Evolutionary conservation across 2,329 filamentous ascomycete genomes (phyloP).

Genomic region (Aphanoascus verrucosus): DNA sequence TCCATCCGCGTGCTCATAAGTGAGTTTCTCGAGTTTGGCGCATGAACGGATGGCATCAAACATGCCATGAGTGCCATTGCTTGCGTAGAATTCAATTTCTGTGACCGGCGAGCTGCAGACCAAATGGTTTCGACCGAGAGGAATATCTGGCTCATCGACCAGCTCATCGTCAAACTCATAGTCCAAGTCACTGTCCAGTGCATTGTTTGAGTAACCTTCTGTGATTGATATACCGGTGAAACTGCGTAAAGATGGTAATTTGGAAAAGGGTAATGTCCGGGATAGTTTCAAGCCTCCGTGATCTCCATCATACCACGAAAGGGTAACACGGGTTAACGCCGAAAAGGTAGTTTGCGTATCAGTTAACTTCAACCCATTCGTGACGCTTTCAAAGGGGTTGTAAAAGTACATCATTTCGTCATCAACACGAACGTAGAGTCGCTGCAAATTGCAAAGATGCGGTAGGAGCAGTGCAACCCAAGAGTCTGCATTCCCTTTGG

Average conservation of each 20-base stretch:
- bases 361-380: background rate
- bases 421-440: background rate
- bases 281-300: background rate
- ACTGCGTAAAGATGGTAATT: background rate
- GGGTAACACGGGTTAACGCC: background rate
- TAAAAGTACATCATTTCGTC: background rate
- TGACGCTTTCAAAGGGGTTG: background rate
- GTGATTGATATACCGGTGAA: background rate
- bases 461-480: background rate
- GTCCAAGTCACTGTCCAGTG: background rate
- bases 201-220: background rate
- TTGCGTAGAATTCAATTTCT: background rate
- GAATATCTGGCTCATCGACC: background rate
- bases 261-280: background rate
- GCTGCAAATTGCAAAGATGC: background rate
- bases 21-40: background rate
- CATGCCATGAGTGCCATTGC: background rate
- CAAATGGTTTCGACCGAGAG: background rate
- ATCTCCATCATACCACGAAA: background rate
- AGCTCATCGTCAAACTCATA: background rate
- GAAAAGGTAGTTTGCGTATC: background rate
- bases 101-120: background rate
- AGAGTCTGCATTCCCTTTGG: background rate
- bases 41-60: background rate
- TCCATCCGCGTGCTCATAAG: background rate